phyloP scores from a whole-genome alignment of 83 land plant genomes.

The Picea mariana region DNA sequence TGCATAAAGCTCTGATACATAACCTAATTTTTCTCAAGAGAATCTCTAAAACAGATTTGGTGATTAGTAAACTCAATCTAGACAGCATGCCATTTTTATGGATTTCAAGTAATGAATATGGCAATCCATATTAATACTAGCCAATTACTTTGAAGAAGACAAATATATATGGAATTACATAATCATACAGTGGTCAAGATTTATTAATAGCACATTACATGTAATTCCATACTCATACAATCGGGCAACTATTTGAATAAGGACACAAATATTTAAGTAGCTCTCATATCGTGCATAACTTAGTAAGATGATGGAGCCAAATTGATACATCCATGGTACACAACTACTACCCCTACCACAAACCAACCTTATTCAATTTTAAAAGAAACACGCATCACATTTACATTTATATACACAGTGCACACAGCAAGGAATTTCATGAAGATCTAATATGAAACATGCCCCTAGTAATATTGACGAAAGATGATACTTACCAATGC shows the following conservation, averaged over 20 bases:
- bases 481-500: constrained; percentile 61
- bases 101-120: neutral
- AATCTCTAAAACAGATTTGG: neutral
- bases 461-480: neutral
- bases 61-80: neutral
- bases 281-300: too few species aligned
- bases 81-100: constrained; percentile 2
- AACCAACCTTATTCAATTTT: neutral
- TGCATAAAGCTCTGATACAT: neutral
- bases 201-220: too few species aligned
- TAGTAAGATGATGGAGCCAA: too few species aligned
- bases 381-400: neutral
- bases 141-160: neutral
- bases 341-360: neutral
- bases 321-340: too few species aligned
- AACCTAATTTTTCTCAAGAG: neutral
- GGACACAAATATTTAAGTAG: too few species aligned
- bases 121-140: neutral
- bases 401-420: neutral
- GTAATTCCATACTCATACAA: too few species aligned
- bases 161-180: neutral
- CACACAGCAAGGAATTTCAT: neutral
- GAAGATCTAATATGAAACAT: neutral
- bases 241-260: too few species aligned
- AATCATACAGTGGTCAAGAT: neutral